These are phyloP conservation scores for Botryotinia globosa DNA, from an alignment of 2,329 filamentous ascomycete species.

Conservation along the genomic window DNA sequence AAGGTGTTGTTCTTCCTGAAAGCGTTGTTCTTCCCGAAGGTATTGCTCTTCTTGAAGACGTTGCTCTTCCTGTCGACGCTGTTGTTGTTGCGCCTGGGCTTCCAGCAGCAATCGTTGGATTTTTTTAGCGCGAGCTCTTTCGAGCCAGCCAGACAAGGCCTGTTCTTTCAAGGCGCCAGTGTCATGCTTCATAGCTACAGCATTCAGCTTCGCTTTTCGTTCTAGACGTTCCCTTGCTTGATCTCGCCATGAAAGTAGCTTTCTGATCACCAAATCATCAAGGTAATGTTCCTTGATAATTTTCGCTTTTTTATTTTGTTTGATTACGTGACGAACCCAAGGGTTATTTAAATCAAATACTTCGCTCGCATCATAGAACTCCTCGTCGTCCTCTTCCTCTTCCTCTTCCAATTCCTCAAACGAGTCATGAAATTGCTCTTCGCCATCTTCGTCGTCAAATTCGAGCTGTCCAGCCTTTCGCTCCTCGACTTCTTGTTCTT, in stretches of 20 bases:
- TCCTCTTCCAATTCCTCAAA: not conserved
- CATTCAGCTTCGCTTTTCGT: constrained; percentile 41
- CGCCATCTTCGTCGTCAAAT: not conserved
- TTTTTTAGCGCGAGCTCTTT: constrained; percentile 34
- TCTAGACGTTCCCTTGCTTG: constrained; percentile 38
- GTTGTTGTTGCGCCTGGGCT: not conserved
- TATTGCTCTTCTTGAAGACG: not conserved
- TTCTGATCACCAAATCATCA: constrained; percentile 22
- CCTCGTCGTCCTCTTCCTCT: not conserved
- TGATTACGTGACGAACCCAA: not conserved
- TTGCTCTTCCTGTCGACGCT: not conserved
- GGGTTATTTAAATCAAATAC: constrained; percentile 1
- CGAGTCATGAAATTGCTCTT: not conserved
- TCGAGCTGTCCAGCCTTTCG: not conserved
- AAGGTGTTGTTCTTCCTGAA: too few species aligned
- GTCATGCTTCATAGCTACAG: constrained; percentile 50
- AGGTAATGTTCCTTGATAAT: constrained; percentile 32
- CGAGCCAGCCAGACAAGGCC: constrained; percentile 51
- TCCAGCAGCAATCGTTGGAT: not conserved
- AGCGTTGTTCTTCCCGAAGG: not conserved
- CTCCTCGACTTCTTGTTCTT: not conserved
- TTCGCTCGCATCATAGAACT: constrained; percentile 6
- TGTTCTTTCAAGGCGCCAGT: constrained; percentile 49
- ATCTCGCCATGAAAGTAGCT: constrained; percentile 33
- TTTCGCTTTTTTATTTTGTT: constrained; percentile 24